Percentiles rank a stretch among this genome's conserved stretches.
Evolutionary conservation across 257 asterid genomes (phyloP).

Genomic region (Capsicum rhomboideum): DNA sequence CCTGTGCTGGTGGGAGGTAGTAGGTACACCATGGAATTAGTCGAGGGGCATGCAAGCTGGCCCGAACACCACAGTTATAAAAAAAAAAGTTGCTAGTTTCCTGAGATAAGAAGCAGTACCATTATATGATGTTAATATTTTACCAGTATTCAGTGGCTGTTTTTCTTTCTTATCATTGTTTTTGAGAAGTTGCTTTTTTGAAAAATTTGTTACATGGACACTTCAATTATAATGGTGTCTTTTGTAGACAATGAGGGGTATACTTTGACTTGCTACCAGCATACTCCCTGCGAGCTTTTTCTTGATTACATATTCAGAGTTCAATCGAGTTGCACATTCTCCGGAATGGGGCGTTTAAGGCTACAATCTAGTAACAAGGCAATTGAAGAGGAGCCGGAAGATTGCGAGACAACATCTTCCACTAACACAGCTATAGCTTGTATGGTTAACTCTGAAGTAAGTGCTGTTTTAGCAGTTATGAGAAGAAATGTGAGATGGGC

Average conservation of each 20-base stretch:
- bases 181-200: background rate
- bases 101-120: background rate
- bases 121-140: background rate
- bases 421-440: conserved; percentile 65
- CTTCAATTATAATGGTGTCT: conserved; percentile 1
- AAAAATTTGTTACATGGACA: background rate
- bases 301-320: conserved; percentile 13
- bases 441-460: conserved; percentile 78
- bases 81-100: background rate
- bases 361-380: conserved; percentile 73
- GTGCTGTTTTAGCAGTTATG: conserved; percentile 93
- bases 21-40: background rate
- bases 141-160: background rate
- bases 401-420: conserved; percentile 54
- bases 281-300: conserved; percentile 4
- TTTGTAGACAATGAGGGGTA: conserved; percentile 15
- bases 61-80: background rate
- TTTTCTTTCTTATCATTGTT: background rate
- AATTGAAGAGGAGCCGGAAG: conserved; percentile 96
- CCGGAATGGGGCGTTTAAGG: conserved; percentile 73
- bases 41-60: background rate
- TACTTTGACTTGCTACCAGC: conserved; percentile 18
- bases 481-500: conserved; percentile 98
- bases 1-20: background rate
- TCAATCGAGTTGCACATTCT: conserved; percentile 6